A percentile compares a stretch with the other conserved stretches of the same genome.
Conservation (phyloP, 148 eudicot species). For the Nepenthes gracilis region DNA sequence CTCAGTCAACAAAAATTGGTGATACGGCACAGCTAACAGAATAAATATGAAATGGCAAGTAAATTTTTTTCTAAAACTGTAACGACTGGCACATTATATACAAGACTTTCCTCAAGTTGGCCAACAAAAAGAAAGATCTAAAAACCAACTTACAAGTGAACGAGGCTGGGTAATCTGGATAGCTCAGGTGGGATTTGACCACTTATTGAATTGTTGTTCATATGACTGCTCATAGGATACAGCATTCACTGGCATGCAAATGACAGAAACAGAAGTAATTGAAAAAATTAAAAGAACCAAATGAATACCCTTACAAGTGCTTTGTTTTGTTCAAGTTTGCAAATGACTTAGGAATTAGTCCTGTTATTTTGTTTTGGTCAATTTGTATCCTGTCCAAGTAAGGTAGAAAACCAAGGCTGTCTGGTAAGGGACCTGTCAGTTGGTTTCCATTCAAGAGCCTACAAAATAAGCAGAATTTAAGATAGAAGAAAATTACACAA, state of each 20-base stretch:
- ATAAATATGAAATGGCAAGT: too few relatives aligned
- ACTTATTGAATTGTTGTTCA: conserved; percentile 2
- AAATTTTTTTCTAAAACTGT: too few relatives aligned
- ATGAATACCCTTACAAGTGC: conserved; percentile 53
- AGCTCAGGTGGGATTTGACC: neutral
- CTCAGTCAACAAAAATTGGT: too few relatives aligned
- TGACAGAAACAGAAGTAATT: neutral
- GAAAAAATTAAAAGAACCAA: neutral
- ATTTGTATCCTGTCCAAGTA: conserved; percentile 55
- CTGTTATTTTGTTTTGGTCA: conserved; percentile 70
- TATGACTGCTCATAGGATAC: neutral
- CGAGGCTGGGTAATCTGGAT: neutral
- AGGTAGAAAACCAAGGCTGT: conserved; percentile 61
- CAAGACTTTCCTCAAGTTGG: too few relatives aligned
- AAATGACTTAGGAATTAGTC: conserved; percentile 64
- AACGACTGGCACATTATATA: too few relatives aligned
- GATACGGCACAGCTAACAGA: too few relatives aligned
- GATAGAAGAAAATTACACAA: too few relatives aligned
- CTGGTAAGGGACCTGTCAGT: conserved; percentile 73
- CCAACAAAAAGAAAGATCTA: conserved; percentile 1
- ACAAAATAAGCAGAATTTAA: conserved; percentile 8
- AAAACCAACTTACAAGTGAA: neutral
- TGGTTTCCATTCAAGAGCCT: conserved; percentile 85
- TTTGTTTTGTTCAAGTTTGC: conserved; percentile 53
- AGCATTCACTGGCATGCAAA: neutral